Evolutionary conservation across 106 monocot species (phyloP).

Genomic region (Dendrobium nobile): DNA sequence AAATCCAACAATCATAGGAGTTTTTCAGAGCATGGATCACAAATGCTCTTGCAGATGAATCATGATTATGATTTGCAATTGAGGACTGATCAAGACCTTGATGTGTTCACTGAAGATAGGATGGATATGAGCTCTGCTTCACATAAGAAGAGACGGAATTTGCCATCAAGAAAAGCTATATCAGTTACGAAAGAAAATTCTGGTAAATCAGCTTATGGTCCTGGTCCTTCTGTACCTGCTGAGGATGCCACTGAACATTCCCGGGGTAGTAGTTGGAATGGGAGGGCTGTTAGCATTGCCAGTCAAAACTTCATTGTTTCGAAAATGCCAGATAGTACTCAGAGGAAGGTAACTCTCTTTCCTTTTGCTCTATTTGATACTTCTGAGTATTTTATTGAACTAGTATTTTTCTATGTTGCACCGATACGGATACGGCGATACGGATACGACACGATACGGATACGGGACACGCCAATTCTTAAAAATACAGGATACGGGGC

Average conservation of each 20-base stretch:
- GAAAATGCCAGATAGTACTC: slow-evolving; percentile 66
- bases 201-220: slow-evolving; percentile 32
- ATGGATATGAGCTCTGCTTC: slow-evolving; percentile 18
- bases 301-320: slow-evolving; percentile 17
- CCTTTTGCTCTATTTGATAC: slow-evolving; percentile 2
- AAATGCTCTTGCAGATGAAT: slow-evolving; percentile 23
- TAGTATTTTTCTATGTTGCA: too few relatives aligned
- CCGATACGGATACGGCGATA: too few relatives aligned
- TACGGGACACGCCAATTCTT: too few relatives aligned
- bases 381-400: not conserved
- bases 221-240: slow-evolving; percentile 40
- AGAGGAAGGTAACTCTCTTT: slow-evolving; percentile 63
- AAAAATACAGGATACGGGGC: too few relatives aligned
- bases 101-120: slow-evolving; percentile 21
- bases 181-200: slow-evolving; percentile 20
- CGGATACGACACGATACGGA: too few relatives aligned
- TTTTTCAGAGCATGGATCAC: slow-evolving; percentile 16
- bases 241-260: slow-evolving; percentile 40
- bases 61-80: slow-evolving; percentile 26
- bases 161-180: slow-evolving; percentile 45
- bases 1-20: slow-evolving; percentile 30
- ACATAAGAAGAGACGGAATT: slow-evolving; percentile 40
- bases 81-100: slow-evolving; percentile 28
- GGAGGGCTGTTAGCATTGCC: slow-evolving; percentile 24
- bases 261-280: slow-evolving; percentile 61